Evolutionary conservation across 2,329 filamentous ascomycete genomes (phyloP).

Genomic region (Fusarium tjaetaba): DNA sequence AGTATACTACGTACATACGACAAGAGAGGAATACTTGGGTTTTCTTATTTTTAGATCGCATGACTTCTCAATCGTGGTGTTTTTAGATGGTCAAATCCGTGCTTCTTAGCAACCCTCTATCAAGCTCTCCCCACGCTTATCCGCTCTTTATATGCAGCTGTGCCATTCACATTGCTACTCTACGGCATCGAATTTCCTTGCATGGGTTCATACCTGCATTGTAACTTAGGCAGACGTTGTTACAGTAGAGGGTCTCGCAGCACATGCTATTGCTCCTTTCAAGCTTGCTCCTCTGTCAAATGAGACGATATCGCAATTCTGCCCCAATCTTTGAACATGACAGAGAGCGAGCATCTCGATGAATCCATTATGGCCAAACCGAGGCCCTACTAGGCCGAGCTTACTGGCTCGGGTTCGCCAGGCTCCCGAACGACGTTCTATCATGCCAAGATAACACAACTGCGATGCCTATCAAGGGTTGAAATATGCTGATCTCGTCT

Average conservation of each 20-base stretch:
- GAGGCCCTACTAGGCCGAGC: neutral
- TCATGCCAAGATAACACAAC: slow-evolving; percentile 8
- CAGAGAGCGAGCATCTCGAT: slow-evolving; percentile 9
- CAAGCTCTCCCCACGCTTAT: slow-evolving; percentile 3
- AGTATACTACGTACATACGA: neutral
- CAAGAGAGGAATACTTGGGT: neutral
- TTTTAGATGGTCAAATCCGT: neutral
- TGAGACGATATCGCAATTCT: slow-evolving; percentile 1
- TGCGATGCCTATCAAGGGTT: neutral
- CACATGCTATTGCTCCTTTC: neutral
- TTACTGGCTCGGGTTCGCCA: slow-evolving; percentile 9
- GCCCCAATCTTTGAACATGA: neutral
- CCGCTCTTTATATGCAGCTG: slow-evolving; percentile 5
- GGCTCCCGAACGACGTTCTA: slow-evolving; percentile 1
- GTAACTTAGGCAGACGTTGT: neutral
- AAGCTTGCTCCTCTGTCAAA: slow-evolving; percentile 1
- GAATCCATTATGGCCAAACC: slow-evolving; percentile 8
- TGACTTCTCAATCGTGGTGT: neutral
- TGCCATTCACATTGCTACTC: slow-evolving; percentile 21
- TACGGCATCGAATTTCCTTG: slow-evolving; percentile 22
- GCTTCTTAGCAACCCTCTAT: slow-evolving; percentile 9
- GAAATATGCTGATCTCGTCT: neutral
- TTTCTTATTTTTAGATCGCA: slow-evolving; percentile 16
- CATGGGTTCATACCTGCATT: slow-evolving; percentile 21
- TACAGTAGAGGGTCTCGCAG: neutral